Evolutionary conservation across 805 yeast genomes (phyloP), one percentile per base, ranked within the genome.

Genomic region (Cyberlindnera amylophila): DNA sequence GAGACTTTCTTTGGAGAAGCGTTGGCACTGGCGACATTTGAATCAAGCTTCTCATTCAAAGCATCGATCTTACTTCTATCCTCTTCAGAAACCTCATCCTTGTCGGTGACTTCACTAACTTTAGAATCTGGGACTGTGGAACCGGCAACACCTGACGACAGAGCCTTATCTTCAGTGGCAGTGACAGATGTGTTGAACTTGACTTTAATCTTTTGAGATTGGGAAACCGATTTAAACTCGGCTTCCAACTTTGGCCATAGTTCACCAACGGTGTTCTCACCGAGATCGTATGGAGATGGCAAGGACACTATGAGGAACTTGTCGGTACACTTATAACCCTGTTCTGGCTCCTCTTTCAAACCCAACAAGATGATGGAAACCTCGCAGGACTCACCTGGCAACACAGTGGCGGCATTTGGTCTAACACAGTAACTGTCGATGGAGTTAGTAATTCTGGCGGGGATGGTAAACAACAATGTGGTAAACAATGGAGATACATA

Each of bases 281-380:
- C 74, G 47, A 77, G 63, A 43, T 72, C 75, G 40, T 69, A 65
- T 14, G 84, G 80, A 47, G 88, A 78, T 36, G 96, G 95, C 51
- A 89, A 74, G 21, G 95, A 79, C 53, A 90, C 90, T 46, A 93
- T 81, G 58, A 91, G 77, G 64, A 93, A 93, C 69, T 93, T 93
- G 67, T 93, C 98, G 63, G 82, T 85, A 66, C 95, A 85, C 65
- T 82, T 83, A 67, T 74, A 79, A 58, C 80, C 88, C 38, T 77
- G 65, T 3, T 79, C 70, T 39, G 95, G 90, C 46, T 86, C 91
- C 55, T 80, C 79, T 41, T 80, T 69, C 53, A 86, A 72, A 13
- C 96, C 96, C 66, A 90, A 90, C 49, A 88, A 79, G 55, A 88
- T 87, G 55, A 93, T 82, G 36, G 90, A 77, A 40, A 93, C 86